Evolutionary conservation across 768 basidiomycete genomes (phyloP).

Genomic region (Russula griseocarnosa): DNA sequence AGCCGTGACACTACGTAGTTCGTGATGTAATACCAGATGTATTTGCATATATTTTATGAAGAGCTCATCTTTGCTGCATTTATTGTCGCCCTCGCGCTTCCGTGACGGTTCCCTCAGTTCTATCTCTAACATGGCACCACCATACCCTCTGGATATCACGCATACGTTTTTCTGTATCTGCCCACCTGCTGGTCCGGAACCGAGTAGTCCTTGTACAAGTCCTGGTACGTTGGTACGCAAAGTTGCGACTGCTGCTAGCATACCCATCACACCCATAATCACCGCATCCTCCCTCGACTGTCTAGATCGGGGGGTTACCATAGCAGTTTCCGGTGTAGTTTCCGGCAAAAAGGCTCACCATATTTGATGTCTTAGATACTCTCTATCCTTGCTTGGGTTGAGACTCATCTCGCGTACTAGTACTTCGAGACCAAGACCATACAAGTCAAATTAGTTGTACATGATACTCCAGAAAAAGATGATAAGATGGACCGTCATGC

Average conservation of each 20-base stretch:
- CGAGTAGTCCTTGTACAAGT: slow-evolving; percentile 89
- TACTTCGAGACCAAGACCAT: slow-evolving; percentile 85
- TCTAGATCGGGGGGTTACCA: too few relatives aligned
- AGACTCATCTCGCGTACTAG: slow-evolving; percentile 73
- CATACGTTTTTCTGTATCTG: slow-evolving; percentile 38
- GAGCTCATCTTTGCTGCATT: too few relatives aligned
- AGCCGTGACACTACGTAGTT: too few relatives aligned
- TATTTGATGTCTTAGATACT: too few relatives aligned
- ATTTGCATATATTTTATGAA: too few relatives aligned
- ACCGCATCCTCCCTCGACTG: slow-evolving; percentile 46
- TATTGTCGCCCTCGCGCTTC: too few relatives aligned
- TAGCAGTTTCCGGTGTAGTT: too few relatives aligned
- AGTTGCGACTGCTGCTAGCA: slow-evolving; percentile 50
- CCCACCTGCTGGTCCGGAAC: slow-evolving; percentile 69
- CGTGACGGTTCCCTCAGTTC: too few relatives aligned
- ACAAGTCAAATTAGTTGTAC: slow-evolving; percentile 98
- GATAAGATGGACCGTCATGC: slow-evolving; percentile 40
- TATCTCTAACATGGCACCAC: not conserved
- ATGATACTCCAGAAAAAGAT: slow-evolving; percentile 39
- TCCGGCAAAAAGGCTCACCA: too few relatives aligned
- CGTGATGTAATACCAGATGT: too few relatives aligned
- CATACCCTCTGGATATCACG: slow-evolving; percentile 33
- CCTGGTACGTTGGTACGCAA: slow-evolving; percentile 80
- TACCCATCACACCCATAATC: slow-evolving; percentile 58
- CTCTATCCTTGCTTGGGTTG: too few relatives aligned